Evolutionary conservation across 2,329 filamentous ascomycete species (phyloP).

Genomic region (Fonsecaea multimorphosa): DNA sequence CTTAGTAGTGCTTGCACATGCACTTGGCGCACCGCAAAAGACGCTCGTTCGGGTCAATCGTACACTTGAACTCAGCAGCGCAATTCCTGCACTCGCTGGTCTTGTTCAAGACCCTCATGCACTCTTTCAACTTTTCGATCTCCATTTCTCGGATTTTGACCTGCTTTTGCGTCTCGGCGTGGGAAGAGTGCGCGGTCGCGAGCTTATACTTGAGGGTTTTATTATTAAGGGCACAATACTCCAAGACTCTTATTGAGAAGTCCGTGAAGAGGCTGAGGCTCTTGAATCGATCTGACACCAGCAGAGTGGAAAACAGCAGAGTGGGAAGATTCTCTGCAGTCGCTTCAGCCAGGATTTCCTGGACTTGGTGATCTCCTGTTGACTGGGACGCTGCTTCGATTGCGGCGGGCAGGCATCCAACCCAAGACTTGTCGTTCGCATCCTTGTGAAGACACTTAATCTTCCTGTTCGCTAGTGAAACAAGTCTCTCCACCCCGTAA

Average conservation of each 20-base stretch:
- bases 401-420: background rate
- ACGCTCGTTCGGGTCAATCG: background rate
- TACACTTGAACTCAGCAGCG: background rate
- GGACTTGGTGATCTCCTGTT: background rate
- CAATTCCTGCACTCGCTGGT: background rate
- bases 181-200: too few relatives aligned
- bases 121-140: background rate
- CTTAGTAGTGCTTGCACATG: background rate
- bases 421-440: background rate
- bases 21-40: background rate
- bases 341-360: background rate
- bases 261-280: background rate
- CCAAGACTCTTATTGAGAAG: background rate
- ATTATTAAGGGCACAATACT: background rate
- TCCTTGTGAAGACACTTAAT: background rate
- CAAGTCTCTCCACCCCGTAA: background rate
- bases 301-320: background rate
- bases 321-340: background rate
- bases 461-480: conserved; percentile 5
- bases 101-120: background rate
- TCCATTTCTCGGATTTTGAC: too few relatives aligned
- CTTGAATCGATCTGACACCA: background rate
- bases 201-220: too few relatives aligned
- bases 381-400: background rate
- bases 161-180: background rate